Conservation (phyloP, 2,329 filamentous ascomycete genomes). For the Fusarium decemcellulare region DNA sequence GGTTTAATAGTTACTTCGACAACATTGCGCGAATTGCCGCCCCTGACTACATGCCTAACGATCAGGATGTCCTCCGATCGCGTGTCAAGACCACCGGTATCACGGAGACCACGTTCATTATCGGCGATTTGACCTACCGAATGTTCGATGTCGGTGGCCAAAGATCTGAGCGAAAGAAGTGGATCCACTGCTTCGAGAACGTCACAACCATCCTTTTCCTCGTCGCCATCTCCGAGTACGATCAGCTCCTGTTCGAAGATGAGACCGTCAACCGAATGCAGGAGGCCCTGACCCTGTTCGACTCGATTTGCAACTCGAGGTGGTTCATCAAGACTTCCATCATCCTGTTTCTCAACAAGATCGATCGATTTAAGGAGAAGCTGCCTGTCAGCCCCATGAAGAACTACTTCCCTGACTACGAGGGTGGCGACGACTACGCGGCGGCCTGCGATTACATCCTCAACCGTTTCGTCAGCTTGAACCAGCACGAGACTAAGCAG, state of each 20-base stretch:
- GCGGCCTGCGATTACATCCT: slow-evolving; percentile 99
- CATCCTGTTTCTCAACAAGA: slow-evolving; percentile 92
- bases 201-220: slow-evolving; percentile 97
- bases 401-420: slow-evolving; percentile 92
- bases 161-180: slow-evolving; percentile 97
- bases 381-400: slow-evolving; percentile 86
- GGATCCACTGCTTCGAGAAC: slow-evolving; percentile 99
- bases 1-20: slow-evolving; percentile 86
- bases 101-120: slow-evolving; percentile 96
- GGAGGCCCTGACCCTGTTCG: slow-evolving; percentile 87
- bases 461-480: slow-evolving; percentile 97
- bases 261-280: slow-evolving; percentile 98
- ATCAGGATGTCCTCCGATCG: slow-evolving; percentile 94
- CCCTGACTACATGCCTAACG: slow-evolving; percentile 93
- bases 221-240: slow-evolving; percentile 97
- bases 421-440: slow-evolving; percentile 95
- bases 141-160: slow-evolving; percentile 99
- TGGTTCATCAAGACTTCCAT: slow-evolving; percentile 95
- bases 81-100: slow-evolving; percentile 99
- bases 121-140: slow-evolving; percentile 92
- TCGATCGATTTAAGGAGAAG: slow-evolving; percentile 91
- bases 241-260: slow-evolving; percentile 95
- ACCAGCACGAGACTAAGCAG: slow-evolving; percentile 99
- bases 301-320: slow-evolving; percentile 89
- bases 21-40: slow-evolving; percentile 92